These are phyloP conservation scores for Inga leiocalycina DNA, from an alignment of 306 rosid species.

Conservation along the genomic window DNA sequence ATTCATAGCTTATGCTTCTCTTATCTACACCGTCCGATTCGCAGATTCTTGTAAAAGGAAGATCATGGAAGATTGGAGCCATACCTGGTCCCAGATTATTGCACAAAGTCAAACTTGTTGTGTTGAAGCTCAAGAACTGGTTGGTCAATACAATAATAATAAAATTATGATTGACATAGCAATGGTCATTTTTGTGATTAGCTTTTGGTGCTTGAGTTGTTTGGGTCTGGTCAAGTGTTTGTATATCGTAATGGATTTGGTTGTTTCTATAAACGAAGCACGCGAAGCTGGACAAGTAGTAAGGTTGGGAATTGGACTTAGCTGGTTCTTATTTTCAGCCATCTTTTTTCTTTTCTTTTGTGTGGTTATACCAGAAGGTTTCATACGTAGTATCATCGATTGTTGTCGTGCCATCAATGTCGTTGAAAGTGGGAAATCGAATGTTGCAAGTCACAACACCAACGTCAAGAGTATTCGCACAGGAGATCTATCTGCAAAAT, in stretches of 20 bases:
- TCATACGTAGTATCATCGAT: neutral
- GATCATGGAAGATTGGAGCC: neutral
- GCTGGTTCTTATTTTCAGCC: neutral
- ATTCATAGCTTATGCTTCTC: neutral
- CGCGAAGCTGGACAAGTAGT: neutral
- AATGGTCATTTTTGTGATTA: neutral
- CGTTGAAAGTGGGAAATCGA: neutral
- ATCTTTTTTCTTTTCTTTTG: neutral
- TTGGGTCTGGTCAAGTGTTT: neutral
- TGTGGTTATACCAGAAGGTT: neutral
- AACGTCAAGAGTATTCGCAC: neutral
- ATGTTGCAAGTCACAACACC: neutral
- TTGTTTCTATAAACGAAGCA: neutral
- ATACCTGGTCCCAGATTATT: neutral
- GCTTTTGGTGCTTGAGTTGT: neutral
- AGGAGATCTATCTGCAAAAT: neutral
- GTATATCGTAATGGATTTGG: neutral
- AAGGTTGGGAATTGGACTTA: neutral
- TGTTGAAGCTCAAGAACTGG: neutral
- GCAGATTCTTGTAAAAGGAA: neutral
- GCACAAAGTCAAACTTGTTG: neutral
- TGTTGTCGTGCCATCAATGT: neutral
- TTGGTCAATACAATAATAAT: neutral
- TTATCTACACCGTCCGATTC: neutral
- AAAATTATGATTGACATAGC: neutral